Evolutionary conservation across 371 early-diverging fungal genomes (phyloP).

Genomic region (Lichtheimia corymbifera): DNA sequence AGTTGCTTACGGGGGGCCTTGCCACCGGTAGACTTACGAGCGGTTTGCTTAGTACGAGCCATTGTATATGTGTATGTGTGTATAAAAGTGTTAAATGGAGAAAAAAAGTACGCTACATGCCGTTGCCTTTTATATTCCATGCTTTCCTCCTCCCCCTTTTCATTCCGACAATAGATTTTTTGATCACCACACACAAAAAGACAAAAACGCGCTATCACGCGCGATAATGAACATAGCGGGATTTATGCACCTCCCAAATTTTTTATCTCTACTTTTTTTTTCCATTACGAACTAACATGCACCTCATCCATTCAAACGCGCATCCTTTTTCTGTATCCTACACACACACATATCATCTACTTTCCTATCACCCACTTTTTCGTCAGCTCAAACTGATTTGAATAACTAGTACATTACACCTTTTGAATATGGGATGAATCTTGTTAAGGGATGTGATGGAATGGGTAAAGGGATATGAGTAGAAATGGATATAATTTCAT

Average conservation of each 20-base stretch:
- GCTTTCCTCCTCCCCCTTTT: not conserved
- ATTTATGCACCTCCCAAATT: too few relatives aligned
- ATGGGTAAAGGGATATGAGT: too few relatives aligned
- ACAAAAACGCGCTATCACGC: not conserved
- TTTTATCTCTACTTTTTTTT: too few relatives aligned
- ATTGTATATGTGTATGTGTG: slow-evolving; percentile 40
- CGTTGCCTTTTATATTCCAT: slow-evolving; percentile 7
- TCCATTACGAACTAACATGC: too few relatives aligned
- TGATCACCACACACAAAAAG: not conserved
- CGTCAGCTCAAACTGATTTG: too few relatives aligned
- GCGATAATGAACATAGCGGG: too few relatives aligned
- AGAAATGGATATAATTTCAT: too few relatives aligned
- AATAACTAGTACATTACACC: too few relatives aligned
- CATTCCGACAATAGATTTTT: not conserved
- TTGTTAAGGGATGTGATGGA: too few relatives aligned
- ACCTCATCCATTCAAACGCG: too few relatives aligned
- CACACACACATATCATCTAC: slow-evolving; percentile 1
- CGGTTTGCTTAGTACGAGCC: slow-evolving; percentile 99
- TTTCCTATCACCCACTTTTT: too few relatives aligned
- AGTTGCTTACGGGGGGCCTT: slow-evolving; percentile 98
- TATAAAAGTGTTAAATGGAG: not conserved
- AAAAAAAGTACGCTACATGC: not conserved
- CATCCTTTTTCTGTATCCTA: not conserved
- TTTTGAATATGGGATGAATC: too few relatives aligned
- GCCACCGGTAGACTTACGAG: slow-evolving; percentile 99